Evolutionary conservation across 352 stramenopile genomes (phyloP).

Genomic region (Pythium phragmiticola): DNA sequence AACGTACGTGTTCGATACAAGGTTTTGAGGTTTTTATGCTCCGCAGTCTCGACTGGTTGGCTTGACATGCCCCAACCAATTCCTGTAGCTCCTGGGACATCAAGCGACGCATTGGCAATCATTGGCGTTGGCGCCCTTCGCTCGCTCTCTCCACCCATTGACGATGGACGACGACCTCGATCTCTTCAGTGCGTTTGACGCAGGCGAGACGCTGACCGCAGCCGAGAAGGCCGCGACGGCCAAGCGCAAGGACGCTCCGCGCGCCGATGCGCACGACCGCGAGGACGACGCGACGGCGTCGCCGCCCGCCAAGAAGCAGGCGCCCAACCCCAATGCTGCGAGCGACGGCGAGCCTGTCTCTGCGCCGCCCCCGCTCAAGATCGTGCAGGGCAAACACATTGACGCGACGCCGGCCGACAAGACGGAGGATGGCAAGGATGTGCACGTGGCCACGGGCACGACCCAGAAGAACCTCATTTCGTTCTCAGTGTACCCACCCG

Average conservation of each 20-base stretch:
- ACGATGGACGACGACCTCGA: constrained; percentile 87
- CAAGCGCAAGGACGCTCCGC: constrained; percentile 50
- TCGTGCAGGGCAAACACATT: constrained; percentile 75
- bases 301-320: constrained; percentile 57
- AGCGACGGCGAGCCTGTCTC: not conserved
- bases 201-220: constrained; percentile 62
- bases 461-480: constrained; percentile 95
- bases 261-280: constrained; percentile 23
- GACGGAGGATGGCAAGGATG: constrained; percentile 37
- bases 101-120: constrained; percentile 7
- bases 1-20: constrained; percentile 4
- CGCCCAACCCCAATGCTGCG: constrained; percentile 8
- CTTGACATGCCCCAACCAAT: constrained; percentile 26
- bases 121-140: not conserved
- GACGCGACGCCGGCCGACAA: constrained; percentile 53
- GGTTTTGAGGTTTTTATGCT: constrained; percentile 29
- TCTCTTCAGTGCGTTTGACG: constrained; percentile 94
- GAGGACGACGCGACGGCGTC: constrained; percentile 30
- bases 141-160: not conserved
- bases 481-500: constrained; percentile 90
- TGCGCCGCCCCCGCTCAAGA: constrained; percentile 42
- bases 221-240: constrained; percentile 42
- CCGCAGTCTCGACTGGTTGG: constrained; percentile 1
- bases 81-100: constrained; percentile 18
- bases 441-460: constrained; percentile 90